Conservation (phyloP, 441 rosid genomes). For the Corymbia citriodora region DNA sequence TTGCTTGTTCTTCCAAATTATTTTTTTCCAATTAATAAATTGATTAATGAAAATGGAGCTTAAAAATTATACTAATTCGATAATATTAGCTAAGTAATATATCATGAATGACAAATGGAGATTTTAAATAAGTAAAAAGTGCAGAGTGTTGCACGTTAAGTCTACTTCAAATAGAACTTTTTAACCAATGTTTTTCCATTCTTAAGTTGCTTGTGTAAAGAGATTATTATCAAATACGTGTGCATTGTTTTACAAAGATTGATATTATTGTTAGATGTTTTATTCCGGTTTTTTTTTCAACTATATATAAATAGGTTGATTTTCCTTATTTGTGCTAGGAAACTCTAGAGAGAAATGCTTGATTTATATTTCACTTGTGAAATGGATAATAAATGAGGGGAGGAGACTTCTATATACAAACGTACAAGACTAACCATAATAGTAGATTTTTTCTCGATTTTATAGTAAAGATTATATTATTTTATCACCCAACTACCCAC, state of each 20-base stretch:
- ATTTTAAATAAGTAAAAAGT: neutral
- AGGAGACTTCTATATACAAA: too few relatives aligned
- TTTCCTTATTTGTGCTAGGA: too few relatives aligned
- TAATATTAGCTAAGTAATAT: neutral
- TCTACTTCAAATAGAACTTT: too few relatives aligned
- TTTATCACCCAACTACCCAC: too few relatives aligned
- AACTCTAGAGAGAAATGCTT: too few relatives aligned
- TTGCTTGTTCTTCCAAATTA: neutral
- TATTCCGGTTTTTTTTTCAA: neutral
- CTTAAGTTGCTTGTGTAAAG: neutral
- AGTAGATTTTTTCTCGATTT: too few relatives aligned
- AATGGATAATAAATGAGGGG: too few relatives aligned
- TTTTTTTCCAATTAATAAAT: neutral
- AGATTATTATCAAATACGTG: neutral
- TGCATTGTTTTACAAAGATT: neutral
- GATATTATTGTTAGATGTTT: too few relatives aligned
- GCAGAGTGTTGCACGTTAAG: neutral
- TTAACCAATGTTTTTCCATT: neutral
- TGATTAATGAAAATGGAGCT: neutral
- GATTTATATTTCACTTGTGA: too few relatives aligned
- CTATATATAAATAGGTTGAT: too few relatives aligned
- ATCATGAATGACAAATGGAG: neutral
- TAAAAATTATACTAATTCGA: neutral
- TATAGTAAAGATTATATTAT: too few relatives aligned
- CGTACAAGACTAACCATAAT: too few relatives aligned